Evolutionary conservation across 2,329 filamentous ascomycete genomes (phyloP).

Genomic region (Myrmaecium sp.): DNA sequence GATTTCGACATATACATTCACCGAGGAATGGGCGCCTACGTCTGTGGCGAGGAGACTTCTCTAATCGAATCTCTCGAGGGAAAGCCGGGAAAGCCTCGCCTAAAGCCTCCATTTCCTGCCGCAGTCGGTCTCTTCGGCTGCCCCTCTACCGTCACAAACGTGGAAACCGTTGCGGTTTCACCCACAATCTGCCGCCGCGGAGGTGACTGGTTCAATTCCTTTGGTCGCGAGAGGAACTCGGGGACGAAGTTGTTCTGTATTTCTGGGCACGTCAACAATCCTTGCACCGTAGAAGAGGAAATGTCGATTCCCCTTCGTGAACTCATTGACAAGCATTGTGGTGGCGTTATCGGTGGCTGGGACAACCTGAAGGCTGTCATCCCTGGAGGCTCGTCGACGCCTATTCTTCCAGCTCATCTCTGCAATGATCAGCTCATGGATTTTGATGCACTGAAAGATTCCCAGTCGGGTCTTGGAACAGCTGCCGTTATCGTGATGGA

Average conservation of each 20-base stretch:
- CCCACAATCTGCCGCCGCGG: constrained; percentile 92
- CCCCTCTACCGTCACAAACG: constrained; percentile 93
- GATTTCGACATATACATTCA: constrained; percentile 96
- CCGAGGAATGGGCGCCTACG: constrained; percentile 92
- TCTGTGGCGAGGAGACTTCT: constrained; percentile 96
- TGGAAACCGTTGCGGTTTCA: constrained; percentile 89
- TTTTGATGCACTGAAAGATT: constrained; percentile 96
- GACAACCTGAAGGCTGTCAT: constrained; percentile 94
- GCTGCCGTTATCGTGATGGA: constrained; percentile 99
- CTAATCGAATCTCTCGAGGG: constrained; percentile 96
- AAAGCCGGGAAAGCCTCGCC: constrained; percentile 93
- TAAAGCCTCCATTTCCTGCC: constrained; percentile 97
- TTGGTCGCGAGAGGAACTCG: constrained; percentile 89
- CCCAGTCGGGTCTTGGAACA: constrained; percentile 89
- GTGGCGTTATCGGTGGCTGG: constrained; percentile 91
- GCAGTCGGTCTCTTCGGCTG: constrained; percentile 96
- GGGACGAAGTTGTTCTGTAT: constrained; percentile 98
- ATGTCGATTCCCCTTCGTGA: constrained; percentile 96
- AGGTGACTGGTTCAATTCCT: constrained; percentile 79
- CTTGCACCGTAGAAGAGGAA: constrained; percentile 94
- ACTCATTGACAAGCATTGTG: constrained; percentile 95
- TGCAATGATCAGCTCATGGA: constrained; percentile 98
- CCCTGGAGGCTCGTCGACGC: constrained; percentile 89
- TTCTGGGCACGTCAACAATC: constrained; percentile 97
- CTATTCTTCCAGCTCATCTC: constrained; percentile 74